Evolutionary conservation across 306 rosid genomes (phyloP), one percentile per base, ranked within the genome.

Genomic region (Glycine latifolia): DNA sequence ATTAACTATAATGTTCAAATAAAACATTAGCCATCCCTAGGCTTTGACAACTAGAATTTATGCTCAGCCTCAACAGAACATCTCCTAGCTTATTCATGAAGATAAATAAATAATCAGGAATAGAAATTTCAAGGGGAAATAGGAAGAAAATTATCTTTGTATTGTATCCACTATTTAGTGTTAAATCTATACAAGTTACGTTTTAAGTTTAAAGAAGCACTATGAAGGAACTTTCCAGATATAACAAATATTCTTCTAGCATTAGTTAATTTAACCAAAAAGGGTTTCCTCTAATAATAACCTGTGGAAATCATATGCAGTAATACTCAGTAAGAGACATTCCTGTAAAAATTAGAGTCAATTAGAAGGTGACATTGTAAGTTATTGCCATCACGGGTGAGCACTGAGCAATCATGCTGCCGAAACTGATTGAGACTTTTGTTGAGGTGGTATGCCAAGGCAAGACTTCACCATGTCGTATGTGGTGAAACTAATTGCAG

Each of bases 401-500:
- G 55, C 49, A 71, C 16, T 33, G 15, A 76, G 74, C 44, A 83
- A 70, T 58, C 70, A 92, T 73, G 89, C 75, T 31, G 90, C 48
- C 6, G 90, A 77, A 59, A 73, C 83, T 56, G 94, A 83, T 59
- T 17, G 85, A 58, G 98, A 78, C 86, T 84, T 92, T 83, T 82
- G 95, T 46, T 87, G 95, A 61, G 95, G 94, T 2, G 90, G 90
- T 67, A 93, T 12, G 69, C 81, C 90, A 71, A 95, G 98, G 97
- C 97, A 91, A 67, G 71, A 70, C 90, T 95, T 95, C 94, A 87
- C 84, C 76, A 81, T 78, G 87, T 95, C 98, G 48, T 95, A 92
- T 49, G 94, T 88, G 3, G 97, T 87, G 90, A 95, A 95, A 71
- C 98, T 91, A 55, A 95, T 88, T 47, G 99, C 99, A 52, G 93